Conservation (phyloP, 352 stramenopile genomes). For the Aphanomyces cochlioides region DNA sequence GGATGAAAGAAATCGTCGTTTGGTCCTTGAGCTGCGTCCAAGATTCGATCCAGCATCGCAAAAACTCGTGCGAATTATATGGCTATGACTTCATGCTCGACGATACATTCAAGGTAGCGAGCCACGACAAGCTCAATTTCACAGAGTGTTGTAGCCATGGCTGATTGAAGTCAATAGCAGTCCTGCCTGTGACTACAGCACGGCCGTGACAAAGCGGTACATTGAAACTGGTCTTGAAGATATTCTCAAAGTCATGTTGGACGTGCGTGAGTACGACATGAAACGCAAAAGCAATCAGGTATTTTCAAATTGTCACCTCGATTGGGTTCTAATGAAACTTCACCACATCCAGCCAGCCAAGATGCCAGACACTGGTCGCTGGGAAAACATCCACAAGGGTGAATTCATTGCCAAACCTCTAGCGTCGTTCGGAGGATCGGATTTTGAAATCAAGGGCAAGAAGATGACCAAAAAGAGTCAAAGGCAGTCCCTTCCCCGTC, state of each 20-base stretch:
- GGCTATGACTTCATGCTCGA: constrained; percentile 95
- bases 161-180: constrained; percentile 93
- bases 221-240: constrained; percentile 78
- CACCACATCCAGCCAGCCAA: too few species aligned
- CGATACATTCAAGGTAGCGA: constrained; percentile 44
- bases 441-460: constrained; percentile 63
- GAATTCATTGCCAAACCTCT: constrained; percentile 65
- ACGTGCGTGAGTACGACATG: constrained; percentile 69
- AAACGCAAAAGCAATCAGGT: constrained; percentile 37
- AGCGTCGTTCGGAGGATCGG: constrained; percentile 50
- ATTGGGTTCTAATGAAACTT: too few species aligned
- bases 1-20: constrained; percentile 86
- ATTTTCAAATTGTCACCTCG: background rate
- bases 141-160: constrained; percentile 44
- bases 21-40: constrained; percentile 83
- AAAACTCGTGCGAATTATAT: constrained; percentile 90
- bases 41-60: constrained; percentile 81
- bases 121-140: background rate
- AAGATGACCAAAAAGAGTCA: constrained; percentile 27
- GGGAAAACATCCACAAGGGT: constrained; percentile 56
- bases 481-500: background rate
- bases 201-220: constrained; percentile 82
- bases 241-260: constrained; percentile 87
- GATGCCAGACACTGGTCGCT: constrained; percentile 59
- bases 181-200: constrained; percentile 92